Base-by-base conservation (phyloP, 148 eudicot genomes). In the Diospyros lotus region DNA sequence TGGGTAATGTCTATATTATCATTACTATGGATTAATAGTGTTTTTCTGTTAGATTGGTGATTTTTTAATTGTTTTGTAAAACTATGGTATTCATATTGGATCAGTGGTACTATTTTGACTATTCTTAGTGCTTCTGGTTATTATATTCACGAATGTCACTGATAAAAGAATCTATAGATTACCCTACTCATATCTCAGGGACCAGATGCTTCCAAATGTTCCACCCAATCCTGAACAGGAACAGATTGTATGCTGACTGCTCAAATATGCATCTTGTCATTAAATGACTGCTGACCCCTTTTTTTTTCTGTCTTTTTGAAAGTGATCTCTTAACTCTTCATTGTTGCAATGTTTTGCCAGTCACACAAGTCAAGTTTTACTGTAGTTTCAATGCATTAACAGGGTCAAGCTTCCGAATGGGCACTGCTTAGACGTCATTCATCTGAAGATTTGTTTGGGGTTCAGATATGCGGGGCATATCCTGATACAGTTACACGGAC, bases 351-450 rank as follows among this genome's bases (percentile, higher is more conserved):
- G 17, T 45, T 44, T 58, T 9, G 14, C 14, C 46, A 63, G 42
- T 52, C 53, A 17, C 12, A 53, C 4, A n/a, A 51, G 59, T 64
- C 7, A 10, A 38, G 50, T 41, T 40, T 64, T 63, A 39, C 54
- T 43, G 18, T 39, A 14, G 14, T 40, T 45, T 50, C 72, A 64
- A 59, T 38, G 14, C 48, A 41, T 54, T 38, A 67, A 74, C 79
- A 96, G 99, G 99, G 99, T 48, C 98, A 96, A 84, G 93, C 97
- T 82, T 89, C 99, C n/a, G 99, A 96, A 76, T 96, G 99, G 99
- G 99, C 99, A 1, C 75, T 96, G 81, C 91, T 96, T 63, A 91
- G 98, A 71, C 88, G 98, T 9, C 99, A 96, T 85, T 82, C 88
- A 73, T 93, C 97, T 4, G 99, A 96, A 80, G 92, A 96, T 82